Conservation (phyloP, 495 filamentous ascomycete genomes). For the Neurospora sp. region DNA sequence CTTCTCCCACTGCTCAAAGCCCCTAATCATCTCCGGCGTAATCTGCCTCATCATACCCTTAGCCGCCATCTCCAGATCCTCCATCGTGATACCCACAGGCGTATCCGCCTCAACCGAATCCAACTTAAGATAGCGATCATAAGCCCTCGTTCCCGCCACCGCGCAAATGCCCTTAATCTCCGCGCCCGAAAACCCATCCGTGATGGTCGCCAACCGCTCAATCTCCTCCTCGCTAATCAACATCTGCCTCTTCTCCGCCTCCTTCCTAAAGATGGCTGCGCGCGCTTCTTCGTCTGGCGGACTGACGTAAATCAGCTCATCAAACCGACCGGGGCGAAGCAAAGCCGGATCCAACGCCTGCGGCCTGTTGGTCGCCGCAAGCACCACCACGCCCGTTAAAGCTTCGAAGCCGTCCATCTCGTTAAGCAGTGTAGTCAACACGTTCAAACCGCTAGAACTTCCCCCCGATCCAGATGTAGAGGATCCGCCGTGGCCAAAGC, state of each 20-base stretch:
- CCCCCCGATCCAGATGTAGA: conserved; percentile 25
- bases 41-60: conserved; percentile 55
- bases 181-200: conserved; percentile 78
- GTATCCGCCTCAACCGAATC: conserved; percentile 9
- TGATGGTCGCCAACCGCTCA: conserved; percentile 52
- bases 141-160: conserved; percentile 34
- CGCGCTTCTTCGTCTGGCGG: conserved; percentile 69
- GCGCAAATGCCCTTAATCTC: conserved; percentile 75
- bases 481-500: conserved; percentile 14
- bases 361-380: conserved; percentile 93
- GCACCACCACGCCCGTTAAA: conserved; percentile 70
- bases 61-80: conserved; percentile 56
- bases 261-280: conserved; percentile 58
- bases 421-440: conserved; percentile 82
- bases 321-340: conserved; percentile 79
- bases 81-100: conserved; percentile 44
- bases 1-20: conserved; percentile 57
- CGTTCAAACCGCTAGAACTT: conserved; percentile 54
- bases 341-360: conserved; percentile 80
- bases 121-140: conserved; percentile 19
- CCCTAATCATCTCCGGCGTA: conserved; percentile 49
- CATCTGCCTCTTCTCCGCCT: conserved; percentile 50
- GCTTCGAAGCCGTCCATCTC: conserved; percentile 95
- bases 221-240: conserved; percentile 53
- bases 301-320: conserved; percentile 82